phyloP scores from a whole-genome alignment of 148 eudicot species.

The Rhododendron henanense region DNA sequence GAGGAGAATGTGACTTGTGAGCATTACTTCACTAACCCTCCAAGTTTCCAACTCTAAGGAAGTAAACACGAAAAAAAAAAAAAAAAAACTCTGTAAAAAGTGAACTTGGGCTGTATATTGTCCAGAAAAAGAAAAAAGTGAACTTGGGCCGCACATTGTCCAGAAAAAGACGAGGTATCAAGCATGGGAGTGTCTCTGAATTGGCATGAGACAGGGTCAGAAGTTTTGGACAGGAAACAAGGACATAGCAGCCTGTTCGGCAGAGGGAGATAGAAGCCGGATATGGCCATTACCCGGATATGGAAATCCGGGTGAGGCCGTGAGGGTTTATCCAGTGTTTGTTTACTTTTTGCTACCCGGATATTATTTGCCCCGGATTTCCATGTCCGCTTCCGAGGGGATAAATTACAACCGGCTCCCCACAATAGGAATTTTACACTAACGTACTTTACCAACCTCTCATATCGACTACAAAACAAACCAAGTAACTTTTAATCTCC shows the following conservation, averaged over 20 bases:
- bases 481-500: too few relatives aligned
- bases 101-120: neutral
- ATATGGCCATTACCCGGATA: too few relatives aligned
- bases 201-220: neutral
- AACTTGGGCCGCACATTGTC: neutral
- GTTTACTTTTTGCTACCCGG: too few relatives aligned
- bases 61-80: neutral
- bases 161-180: neutral
- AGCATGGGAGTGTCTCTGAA: neutral
- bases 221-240: neutral
- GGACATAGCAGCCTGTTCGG: neutral
- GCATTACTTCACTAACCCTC: neutral
- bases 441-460: neutral
- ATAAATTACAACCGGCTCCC: too few relatives aligned
- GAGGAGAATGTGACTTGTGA: neutral
- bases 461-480: too few relatives aligned
- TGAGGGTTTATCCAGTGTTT: too few relatives aligned
- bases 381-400: too few relatives aligned
- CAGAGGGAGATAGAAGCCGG: too few relatives aligned
- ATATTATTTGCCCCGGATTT: too few relatives aligned
- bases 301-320: too few relatives aligned
- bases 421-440: neutral
- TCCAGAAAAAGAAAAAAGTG: neutral
- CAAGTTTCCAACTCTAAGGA: neutral
- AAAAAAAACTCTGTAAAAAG: neutral